phyloP scores from a whole-genome alignment of 768 basidiomycete species.

The Kwoniella sp. region DNA sequence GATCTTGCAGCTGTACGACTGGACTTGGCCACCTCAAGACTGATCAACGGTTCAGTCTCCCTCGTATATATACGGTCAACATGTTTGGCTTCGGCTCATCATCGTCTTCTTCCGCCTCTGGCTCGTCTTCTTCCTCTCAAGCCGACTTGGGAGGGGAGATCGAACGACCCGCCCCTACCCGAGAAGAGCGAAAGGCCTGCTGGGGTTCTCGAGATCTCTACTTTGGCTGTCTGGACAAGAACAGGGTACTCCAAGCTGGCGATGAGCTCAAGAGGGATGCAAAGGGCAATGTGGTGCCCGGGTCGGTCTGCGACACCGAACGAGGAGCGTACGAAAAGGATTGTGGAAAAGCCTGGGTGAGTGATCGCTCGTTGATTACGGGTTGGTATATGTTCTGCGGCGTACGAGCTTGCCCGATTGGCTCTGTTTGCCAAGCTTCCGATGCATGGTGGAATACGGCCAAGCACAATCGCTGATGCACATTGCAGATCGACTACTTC shows the following conservation, averaged over 20 bases:
- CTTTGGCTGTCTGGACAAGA: conserved; percentile 73
- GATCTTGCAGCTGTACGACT: no score
- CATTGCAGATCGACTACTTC: conserved; percentile 79
- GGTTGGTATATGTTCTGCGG: no score
- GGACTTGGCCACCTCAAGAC: no score
- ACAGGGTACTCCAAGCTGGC: conserved; percentile 67
- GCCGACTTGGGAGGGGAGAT: conserved; percentile 13
- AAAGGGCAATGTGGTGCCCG: conserved; percentile 25
- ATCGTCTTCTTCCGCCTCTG: conserved; percentile 24
- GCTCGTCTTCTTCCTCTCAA: conserved; percentile 22
- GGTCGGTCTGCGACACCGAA: conserved; percentile 59
- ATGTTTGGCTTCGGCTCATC: conserved; percentile 35
- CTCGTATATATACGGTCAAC: no score
- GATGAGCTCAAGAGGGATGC: conserved; percentile 54
- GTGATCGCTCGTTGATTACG: no score
- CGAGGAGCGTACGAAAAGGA: conserved; percentile 62
- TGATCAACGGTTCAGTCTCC: no score
- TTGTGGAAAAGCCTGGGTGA: conserved; percentile 82
- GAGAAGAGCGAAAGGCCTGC: conserved; percentile 71
- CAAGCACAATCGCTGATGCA: not conserved
- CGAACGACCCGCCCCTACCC: conserved; percentile 49
- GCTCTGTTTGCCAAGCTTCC: no score
- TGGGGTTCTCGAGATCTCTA: conserved; percentile 82
- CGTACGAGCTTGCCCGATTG: no score
- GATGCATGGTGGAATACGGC: no score